Evolutionary conservation across 1,284 basidiomycete genomes (phyloP), one percentile per base, ranked within the genome.

Genomic region (Ceratobasidium sp.): DNA sequence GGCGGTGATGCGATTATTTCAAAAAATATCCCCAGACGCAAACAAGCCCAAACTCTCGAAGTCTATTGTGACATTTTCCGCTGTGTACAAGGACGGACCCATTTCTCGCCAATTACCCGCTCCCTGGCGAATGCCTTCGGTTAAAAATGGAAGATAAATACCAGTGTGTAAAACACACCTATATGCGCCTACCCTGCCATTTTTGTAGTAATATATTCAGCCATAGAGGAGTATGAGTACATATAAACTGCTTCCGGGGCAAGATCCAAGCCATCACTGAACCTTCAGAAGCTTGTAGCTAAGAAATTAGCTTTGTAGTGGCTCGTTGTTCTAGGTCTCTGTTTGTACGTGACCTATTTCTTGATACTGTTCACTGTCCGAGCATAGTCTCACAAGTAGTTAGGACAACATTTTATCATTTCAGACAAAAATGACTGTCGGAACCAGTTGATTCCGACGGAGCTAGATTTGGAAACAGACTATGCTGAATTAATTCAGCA

Each of bases 381-480:
- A 50, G 14, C 6, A 4, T 14, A 50, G 38, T 41, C 38, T 50
- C 4, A 50, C 16, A 50, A 20, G 4, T 14, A 50, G 6, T 50
- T 50, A 4, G 48, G 48, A 18, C 48, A 18, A 20, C 6, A 50
- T 4, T 20, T 4, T 14, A 20, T 14, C 8, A 4, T 50, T 50
- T 18, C 8, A 50, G 8, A 50, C 48, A 50, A 18, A 50, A 50
- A 16, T 50, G 12, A 20, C 20, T 14, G 8, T 50, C n/a, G 10
- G 23, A 46, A 27, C 8, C 65, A 50, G 46, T 50, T 50, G 14
- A 67, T 69, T 69, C 67, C 52, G 16, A 12, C 30, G 23, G 52
- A 30, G 50, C 27, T 50, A 14, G 30, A 50, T 7, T 50, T 8
- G 27, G 23, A 52, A 69, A 54, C 23, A 44, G 48, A 52, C 48